Base-by-base conservation (phyloP, 371 early-diverging fungal genomes). In the Circinella umbellata region DNA sequence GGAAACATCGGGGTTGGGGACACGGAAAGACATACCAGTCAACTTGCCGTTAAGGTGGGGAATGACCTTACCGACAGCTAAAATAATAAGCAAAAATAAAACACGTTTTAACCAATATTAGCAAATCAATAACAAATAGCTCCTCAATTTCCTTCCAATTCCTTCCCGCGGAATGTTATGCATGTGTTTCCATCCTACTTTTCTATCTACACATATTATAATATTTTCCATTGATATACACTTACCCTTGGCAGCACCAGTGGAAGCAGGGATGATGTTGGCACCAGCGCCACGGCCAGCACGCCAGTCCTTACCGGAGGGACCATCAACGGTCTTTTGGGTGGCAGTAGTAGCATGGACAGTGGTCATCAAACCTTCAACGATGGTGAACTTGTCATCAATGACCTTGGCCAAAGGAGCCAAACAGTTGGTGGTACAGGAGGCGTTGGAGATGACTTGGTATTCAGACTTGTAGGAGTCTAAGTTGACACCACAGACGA, bases 351-450 rank as follows among this genome's bases (percentile, higher is more conserved):
- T 90, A 70, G 99, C 95, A 87, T 99, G 99, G 73, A 96, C 94
- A 48, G 99, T 99, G 73, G 97, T 97, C 98, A 99, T 98, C 70
- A 84, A 69, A 81, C 89, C 81, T 85, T 96, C 91, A 53, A 88
- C 84, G 77, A 96, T 92, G 73, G 95, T 91, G 83, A 95, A 96
- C 73, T 93, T 88, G 82, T 99, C 99, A 88, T 99, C 80, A 80
- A 99, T 86, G 70, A 99, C 93, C 91, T 99, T 99, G 80, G 96
- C 99, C 64, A 99, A 86, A 36, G 99, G 99, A 61, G 99, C 99
- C 69, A 99, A 85, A 87, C 99, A 99, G 93, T 99, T 98, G 83
- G 99, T 99, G 72, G 99, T 99, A 93, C 99, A 99, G 66, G 98
- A 98, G 61, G 99, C 99, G 89, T 99, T 99, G 73, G 97, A 96